Conservation (phyloP, 2,329 filamentous ascomycete genomes). For the Monilinia laxa region DNA sequence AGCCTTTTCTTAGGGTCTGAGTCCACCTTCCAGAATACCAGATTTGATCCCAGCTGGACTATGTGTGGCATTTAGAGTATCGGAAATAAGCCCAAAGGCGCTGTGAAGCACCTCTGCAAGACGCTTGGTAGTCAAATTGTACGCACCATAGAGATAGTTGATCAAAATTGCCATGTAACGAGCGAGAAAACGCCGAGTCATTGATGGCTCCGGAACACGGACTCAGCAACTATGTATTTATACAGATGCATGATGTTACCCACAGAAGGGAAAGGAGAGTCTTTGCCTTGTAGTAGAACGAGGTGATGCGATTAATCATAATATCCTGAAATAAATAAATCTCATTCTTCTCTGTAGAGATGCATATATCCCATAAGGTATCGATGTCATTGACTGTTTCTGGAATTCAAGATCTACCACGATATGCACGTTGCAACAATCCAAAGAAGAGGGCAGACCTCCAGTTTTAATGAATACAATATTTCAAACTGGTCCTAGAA, state of each 20-base stretch:
- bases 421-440: not conserved
- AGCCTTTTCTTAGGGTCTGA: not conserved
- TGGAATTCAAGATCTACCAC: not conserved
- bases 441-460: not conserved
- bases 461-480: not conserved
- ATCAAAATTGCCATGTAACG: not conserved
- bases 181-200: not conserved
- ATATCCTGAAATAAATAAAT: not conserved
- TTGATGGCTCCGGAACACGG: not conserved
- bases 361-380: not conserved
- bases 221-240: not conserved
- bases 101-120: not conserved
- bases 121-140: accelerated
- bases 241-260: not conserved
- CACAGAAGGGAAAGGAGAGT: not conserved
- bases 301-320: not conserved
- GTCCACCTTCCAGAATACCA: not conserved
- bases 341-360: not conserved
- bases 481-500: not conserved
- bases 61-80: not conserved
- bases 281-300: not conserved
- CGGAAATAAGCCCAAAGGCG: not conserved
- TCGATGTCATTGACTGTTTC: not conserved
- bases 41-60: not conserved
- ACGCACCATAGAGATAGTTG: not conserved